Percentiles rank a stretch among this genome's conserved stretches.
phyloP scores from a whole-genome alignment of 1,139 yeast genomes.

The Debaryomyces nepalensis region DNA sequence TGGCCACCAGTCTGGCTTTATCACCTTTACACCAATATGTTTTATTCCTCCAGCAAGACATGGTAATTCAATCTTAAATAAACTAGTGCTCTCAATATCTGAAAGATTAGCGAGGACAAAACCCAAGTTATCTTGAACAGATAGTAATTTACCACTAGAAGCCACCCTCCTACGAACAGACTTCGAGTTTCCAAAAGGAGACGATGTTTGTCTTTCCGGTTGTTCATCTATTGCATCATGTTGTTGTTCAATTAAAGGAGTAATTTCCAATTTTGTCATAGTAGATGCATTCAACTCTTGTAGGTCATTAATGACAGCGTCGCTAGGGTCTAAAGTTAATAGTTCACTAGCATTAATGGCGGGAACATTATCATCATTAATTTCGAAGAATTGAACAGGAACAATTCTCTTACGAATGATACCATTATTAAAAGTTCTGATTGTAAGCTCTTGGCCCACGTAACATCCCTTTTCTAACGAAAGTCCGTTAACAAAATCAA shows the following conservation, averaged over 20 bases:
- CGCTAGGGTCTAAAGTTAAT: constrained; percentile 21
- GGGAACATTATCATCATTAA: constrained; percentile 24
- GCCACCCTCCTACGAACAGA: constrained; percentile 40
- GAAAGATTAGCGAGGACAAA: constrained; percentile 61
- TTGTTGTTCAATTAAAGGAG: constrained; percentile 22
- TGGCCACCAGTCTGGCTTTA: constrained; percentile 75
- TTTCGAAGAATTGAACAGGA: constrained; percentile 62
- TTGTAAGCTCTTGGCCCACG: constrained; percentile 93
- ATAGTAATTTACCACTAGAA: constrained; percentile 63
- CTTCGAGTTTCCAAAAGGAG: constrained; percentile 41
- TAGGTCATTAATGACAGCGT: constrained; percentile 25
- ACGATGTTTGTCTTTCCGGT: constrained; percentile 22
- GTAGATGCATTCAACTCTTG: constrained; percentile 22
- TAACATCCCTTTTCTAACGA: constrained; percentile 93
- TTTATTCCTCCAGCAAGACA: constrained; percentile 25
- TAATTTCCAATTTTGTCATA: constrained; percentile 31
- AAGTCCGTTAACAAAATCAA: constrained; percentile 83
- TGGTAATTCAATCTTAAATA: constrained; percentile 38
- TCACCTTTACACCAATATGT: constrained; percentile 51
- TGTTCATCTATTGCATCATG: constrained; percentile 13
- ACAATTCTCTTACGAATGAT: constrained; percentile 78
- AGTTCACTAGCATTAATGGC: constrained; percentile 18
- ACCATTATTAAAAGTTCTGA: constrained; percentile 84
- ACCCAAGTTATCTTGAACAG: constrained; percentile 65
- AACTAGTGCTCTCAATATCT: constrained; percentile 35